Percentiles rank a stretch among this genome's conserved stretches.
phyloP scores from a whole-genome alignment of 1,139 yeast genomes.

The Kazachstania sp. region DNA sequence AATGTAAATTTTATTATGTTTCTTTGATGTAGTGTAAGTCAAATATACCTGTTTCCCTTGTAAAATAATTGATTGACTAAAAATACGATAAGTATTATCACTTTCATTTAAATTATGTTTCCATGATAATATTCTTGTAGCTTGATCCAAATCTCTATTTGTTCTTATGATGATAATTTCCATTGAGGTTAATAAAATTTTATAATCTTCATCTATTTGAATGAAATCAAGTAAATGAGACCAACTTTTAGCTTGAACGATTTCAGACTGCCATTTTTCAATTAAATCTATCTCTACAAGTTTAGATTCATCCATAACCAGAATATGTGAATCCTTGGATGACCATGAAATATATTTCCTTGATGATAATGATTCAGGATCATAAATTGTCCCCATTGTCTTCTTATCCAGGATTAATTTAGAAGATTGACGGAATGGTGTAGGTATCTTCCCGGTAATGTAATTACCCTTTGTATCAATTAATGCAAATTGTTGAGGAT shows the following conservation, averaged over 20 bases:
- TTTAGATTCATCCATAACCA: constrained; percentile 41
- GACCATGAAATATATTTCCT: constrained; percentile 50
- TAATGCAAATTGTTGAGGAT: constrained; percentile 35
- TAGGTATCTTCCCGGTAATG: constrained; percentile 34
- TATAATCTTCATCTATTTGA: constrained; percentile 27
- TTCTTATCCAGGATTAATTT: constrained; percentile 8
- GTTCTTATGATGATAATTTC: constrained; percentile 47
- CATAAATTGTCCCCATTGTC: constrained; percentile 31
- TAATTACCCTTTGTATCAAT: constrained; percentile 50
- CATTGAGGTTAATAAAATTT: constrained; percentile 49
- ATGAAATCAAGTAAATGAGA: constrained; percentile 43
- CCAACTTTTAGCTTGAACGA: constrained; percentile 50
- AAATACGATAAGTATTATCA: constrained; percentile 49
- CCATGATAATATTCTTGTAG: constrained; percentile 50
- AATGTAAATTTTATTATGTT: constrained; percentile 14
- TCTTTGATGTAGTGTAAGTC: constrained; percentile 19
- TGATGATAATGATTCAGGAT: constrained; percentile 45
- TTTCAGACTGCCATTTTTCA: constrained; percentile 28
- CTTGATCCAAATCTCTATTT: constrained; percentile 9
- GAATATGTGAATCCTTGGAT: constrained; percentile 28
- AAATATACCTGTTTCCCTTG: constrained; percentile 10
- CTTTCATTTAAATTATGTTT: constrained; percentile 50
- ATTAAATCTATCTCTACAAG: constrained; percentile 32
- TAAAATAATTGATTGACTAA: constrained; percentile 21
- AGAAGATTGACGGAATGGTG: constrained; percentile 7